Base-by-base conservation (phyloP, 2,329 filamentous ascomycete genomes). In the Rhynchosporium secalis region DNA sequence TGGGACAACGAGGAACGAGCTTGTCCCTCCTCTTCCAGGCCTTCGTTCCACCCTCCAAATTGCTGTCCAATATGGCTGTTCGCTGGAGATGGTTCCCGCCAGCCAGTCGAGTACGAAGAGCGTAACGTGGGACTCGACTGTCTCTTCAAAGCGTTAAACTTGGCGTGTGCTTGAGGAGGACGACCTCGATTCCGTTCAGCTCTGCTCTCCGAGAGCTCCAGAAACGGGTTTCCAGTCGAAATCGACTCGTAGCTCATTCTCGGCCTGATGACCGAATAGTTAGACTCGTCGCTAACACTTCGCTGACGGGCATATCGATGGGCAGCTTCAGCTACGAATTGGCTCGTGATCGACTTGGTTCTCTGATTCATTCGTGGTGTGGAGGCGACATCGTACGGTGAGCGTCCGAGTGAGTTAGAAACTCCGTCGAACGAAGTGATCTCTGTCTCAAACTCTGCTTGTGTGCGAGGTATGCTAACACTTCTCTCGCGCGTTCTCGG, bases 361-460 rank as follows among this genome's bases (percentile, higher is more conserved):
- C 66, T 52, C 7, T 66, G 48, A 15, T 60, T 51, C n/a, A 26
- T 54, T 7, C 56, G 43, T 26, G 55, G 46, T 20, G 58, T 54
- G 29, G 28, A 20, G 4, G 63, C 68, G 4, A 65, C 43, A 38
- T 72, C 68, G 58, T 73, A 72, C 6, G 69, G 68, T 15, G 65
- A 68, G 26, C 58, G 65, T 1, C 71, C 70, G 1, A 73, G 54
- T 13, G 67, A 67, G 2, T 55, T 66, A 2, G 68, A 61, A 10
- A 72, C 62, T 10, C 40, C 65, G 7, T 65, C 62, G 29, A 66
- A 63, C 7, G 65, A 67, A 4, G 70, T 71, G 5, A 73, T 55
- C 20, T 71, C 63, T 2, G 64, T 54, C 56, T 72, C 71, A 31
- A 69, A 70, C 13, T 71, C 69, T 4, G 65, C 58, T 45, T 64